These are phyloP conservation scores for Aureobasidium musti DNA, from an alignment of 2,329 filamentous ascomycete species.

Conservation along the genomic window DNA sequence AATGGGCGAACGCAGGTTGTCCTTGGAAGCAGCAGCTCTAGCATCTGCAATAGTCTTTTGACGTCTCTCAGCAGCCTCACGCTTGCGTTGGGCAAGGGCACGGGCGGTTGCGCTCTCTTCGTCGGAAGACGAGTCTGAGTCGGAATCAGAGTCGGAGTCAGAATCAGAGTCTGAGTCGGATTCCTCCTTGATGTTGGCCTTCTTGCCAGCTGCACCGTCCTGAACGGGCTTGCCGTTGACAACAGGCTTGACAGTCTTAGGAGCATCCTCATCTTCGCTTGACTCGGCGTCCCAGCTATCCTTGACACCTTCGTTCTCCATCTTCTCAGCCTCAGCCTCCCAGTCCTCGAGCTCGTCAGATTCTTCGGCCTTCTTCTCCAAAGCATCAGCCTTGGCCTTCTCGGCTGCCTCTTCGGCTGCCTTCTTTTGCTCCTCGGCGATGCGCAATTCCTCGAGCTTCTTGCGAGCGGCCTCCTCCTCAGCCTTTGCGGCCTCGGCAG, in stretches of 20 bases:
- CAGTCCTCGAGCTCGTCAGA: slow-evolving; percentile 76
- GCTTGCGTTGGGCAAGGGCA: slow-evolving; percentile 76
- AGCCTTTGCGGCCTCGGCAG: slow-evolving; percentile 39
- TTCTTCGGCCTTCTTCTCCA: slow-evolving; percentile 63
- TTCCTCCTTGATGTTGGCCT: slow-evolving; percentile 35
- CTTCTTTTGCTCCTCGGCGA: slow-evolving; percentile 67
- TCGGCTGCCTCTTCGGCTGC: slow-evolving; percentile 76
- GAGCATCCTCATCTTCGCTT: slow-evolving; percentile 68
- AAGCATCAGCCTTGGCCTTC: slow-evolving; percentile 67
- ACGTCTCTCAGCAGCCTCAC: slow-evolving; percentile 82
- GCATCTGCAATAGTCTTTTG: slow-evolving; percentile 91
- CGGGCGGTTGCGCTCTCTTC: slow-evolving; percentile 73
- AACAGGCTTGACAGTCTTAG: slow-evolving; percentile 45
- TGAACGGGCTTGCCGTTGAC: slow-evolving; percentile 42
- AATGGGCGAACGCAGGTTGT: slow-evolving; percentile 94
- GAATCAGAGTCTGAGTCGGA: slow-evolving; percentile 51
- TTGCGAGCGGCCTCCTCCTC: slow-evolving; percentile 58
- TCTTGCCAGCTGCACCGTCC: slow-evolving; percentile 34
- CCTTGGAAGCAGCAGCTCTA: slow-evolving; percentile 84
- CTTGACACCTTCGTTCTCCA: slow-evolving; percentile 78
- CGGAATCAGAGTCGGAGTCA: slow-evolving; percentile 43
- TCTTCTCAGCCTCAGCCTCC: slow-evolving; percentile 76
- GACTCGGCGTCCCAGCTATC: slow-evolving; percentile 93
- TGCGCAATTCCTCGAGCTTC: slow-evolving; percentile 57
- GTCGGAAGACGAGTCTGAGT: slow-evolving; percentile 65